Evolutionary conservation across 164 flowering plant genomes (phyloP), one percentile per base, ranked within the genome.

Genomic region (Umbilicus rupestris): DNA sequence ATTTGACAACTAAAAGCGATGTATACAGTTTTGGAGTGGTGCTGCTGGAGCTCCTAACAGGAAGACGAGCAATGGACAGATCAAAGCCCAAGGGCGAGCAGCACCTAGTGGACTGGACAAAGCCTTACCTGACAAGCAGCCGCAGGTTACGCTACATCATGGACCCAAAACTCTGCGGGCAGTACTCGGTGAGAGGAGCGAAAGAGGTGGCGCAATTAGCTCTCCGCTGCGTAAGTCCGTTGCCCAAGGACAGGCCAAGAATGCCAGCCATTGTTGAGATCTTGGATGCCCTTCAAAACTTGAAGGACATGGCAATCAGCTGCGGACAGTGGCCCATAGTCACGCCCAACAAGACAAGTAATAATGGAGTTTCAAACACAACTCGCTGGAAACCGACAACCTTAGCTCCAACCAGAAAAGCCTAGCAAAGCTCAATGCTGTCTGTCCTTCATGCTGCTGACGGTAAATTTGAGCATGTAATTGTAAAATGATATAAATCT

Each of bases 11-110:
- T 15, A 94, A 81, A 65, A 91, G 99, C 64, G 99, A 94, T 42
- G 85, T 94, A 0, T 94, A 91, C 64, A 91, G 99, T 73, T 94
- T 89, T 60, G 99, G 99, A 15, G 97, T 94, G 8, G 97, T 94
- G 12, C 81, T 94, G 6, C 79, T 91, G 29, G 99, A 94, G 66
- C 74, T 94, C 35, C 78, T 94, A 19, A 91, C 99, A 0, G 97
- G 99, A 49, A 79, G 93, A 70, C 78, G 97, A 76, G 79, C 90
- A 30, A 75, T 84, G 82, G 97, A 94, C 39, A 94, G 85, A 76
- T 63, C 76, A 44, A 80, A 83, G 75, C 80, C 92, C 3, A 88
- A 89, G 73, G 73, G 63, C 15, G 92, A 94, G 75, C 99, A 89
- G 71, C 85, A 78, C 76, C 78, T 91, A 3, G 90, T 94, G 0